These are phyloP conservation scores for Zasmidium cellare DNA, from an alignment of 2,329 filamentous ascomycete genomes.

Conservation along the genomic window DNA sequence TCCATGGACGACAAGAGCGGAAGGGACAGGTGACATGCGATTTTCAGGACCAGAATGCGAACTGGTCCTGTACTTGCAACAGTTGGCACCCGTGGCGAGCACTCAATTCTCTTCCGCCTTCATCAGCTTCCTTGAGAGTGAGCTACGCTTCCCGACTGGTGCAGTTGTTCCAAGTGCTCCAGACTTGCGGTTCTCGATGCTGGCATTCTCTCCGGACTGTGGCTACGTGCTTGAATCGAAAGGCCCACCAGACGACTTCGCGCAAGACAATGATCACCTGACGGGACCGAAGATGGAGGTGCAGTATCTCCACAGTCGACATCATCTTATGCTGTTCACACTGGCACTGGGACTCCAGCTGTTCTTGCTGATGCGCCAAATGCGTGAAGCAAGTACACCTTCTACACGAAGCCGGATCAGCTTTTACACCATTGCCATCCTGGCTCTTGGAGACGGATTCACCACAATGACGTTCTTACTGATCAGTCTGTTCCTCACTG, in stretches of 20 bases:
- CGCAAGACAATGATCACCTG: constrained; percentile 54
- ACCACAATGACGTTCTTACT: constrained; percentile 55
- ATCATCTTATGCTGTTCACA: constrained; percentile 55
- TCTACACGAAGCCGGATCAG: constrained; percentile 65
- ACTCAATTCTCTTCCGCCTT: constrained; percentile 30
- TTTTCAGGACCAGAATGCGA: constrained; percentile 78
- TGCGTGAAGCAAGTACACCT: constrained; percentile 64
- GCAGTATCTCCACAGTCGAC: constrained; percentile 47
- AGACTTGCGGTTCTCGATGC: constrained; percentile 58
- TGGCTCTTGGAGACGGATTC: constrained; percentile 63
- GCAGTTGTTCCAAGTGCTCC: constrained; percentile 54
- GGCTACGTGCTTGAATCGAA: constrained; percentile 65
- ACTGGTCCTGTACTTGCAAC: constrained; percentile 81
- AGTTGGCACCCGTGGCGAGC: constrained; percentile 41
- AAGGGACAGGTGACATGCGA: constrained; percentile 58
- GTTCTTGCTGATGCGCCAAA: constrained; percentile 59
- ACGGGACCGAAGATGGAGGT: constrained; percentile 59
- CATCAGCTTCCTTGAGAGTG: constrained; percentile 57
- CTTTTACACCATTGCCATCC: constrained; percentile 63
- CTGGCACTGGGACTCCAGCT: constrained; percentile 54
- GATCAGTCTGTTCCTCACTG: constrained; percentile 56
- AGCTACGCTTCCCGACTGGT: constrained; percentile 61
- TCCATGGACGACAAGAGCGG: constrained; percentile 74
- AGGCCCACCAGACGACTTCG: constrained; percentile 55
- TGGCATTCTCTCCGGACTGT: constrained; percentile 66